Conservation (phyloP, 768 basidiomycete species). For the Megacollybia marginata region DNA sequence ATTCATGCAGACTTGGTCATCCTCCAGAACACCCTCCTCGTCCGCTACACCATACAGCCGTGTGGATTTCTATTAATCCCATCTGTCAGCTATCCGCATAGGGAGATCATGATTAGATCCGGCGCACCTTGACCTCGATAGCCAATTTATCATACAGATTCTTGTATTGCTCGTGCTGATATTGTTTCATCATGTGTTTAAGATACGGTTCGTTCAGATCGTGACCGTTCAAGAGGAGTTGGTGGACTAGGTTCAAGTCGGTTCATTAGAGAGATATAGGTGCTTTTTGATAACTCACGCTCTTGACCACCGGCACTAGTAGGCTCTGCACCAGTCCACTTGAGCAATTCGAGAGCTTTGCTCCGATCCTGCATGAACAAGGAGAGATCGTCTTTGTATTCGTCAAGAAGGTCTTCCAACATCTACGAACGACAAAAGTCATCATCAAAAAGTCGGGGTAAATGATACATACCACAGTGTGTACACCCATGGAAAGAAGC, state of each 20-base stretch:
- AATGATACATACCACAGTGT: neutral
- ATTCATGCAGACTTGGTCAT: slow-evolving; percentile 16
- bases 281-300: slow-evolving; percentile 9
- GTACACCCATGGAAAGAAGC: slow-evolving; percentile 9
- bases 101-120: neutral
- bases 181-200: slow-evolving; percentile 5
- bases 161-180: slow-evolving; percentile 8
- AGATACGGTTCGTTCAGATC: slow-evolving; percentile 15
- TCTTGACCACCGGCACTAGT: slow-evolving; percentile 8
- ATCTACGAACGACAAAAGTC: slow-evolving; percentile 2
- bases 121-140: slow-evolving; percentile 11
- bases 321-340: slow-evolving; percentile 10
- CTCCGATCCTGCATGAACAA: slow-evolving; percentile 5
- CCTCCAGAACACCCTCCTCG: slow-evolving; percentile 11
- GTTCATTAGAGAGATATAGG: neutral
- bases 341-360: slow-evolving; percentile 3
- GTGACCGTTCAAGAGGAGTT: slow-evolving; percentile 13
- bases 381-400: slow-evolving; percentile 9
- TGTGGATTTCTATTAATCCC: slow-evolving; percentile 9
- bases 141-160: slow-evolving; percentile 11
- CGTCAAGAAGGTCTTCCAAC: slow-evolving; percentile 9
- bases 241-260: slow-evolving; percentile 7
- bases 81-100: neutral
- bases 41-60: slow-evolving; percentile 14
- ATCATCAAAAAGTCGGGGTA: slow-evolving; percentile 3